A percentile compares a stretch with the other conserved stretches of the same genome.
These are phyloP conservation scores for Syzygium aromaticum DNA, from an alignment of 345 rosid species.

Conservation along the genomic window DNA sequence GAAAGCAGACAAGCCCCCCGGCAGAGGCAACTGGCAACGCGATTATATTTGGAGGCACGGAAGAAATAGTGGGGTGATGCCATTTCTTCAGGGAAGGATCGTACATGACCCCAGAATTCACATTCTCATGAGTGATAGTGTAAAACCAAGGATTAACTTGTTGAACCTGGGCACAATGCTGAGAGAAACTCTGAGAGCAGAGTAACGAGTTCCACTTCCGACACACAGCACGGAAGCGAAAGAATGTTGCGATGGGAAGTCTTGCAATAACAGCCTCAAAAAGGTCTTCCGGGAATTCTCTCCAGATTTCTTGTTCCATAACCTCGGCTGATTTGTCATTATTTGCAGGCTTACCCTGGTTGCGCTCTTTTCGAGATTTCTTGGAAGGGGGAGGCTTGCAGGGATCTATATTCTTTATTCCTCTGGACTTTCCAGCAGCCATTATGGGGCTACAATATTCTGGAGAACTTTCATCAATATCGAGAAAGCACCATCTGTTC, in stretches of 20 bases:
- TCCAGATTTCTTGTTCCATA: slow-evolving; percentile 85
- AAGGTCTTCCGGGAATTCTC: slow-evolving; percentile 92
- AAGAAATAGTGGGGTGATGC: slow-evolving; percentile 68
- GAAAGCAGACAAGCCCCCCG: slow-evolving; percentile 94
- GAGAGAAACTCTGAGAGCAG: slow-evolving; percentile 68
- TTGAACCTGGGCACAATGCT: slow-evolving; percentile 52
- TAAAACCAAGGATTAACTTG: slow-evolving; percentile 76
- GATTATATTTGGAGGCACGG: slow-evolving; percentile 58
- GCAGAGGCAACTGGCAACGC: slow-evolving; percentile 89
- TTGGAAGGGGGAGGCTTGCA: slow-evolving; percentile 66
- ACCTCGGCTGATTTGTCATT: slow-evolving; percentile 27
- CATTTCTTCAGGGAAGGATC: slow-evolving; percentile 80
- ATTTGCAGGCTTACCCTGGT: slow-evolving; percentile 40
- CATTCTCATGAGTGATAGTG: slow-evolving; percentile 77
- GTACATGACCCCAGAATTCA: slow-evolving; percentile 84
- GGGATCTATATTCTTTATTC: slow-evolving; percentile 56
- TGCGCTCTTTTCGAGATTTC: slow-evolving; percentile 63
- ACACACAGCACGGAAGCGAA: slow-evolving; percentile 88
- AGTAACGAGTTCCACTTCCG: slow-evolving; percentile 72
- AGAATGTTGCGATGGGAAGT: slow-evolving; percentile 73
- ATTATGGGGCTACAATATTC: slow-evolving; percentile 59
- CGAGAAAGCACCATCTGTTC: slow-evolving; percentile 60
- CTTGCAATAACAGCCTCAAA: slow-evolving; percentile 87
- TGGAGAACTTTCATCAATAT: slow-evolving; percentile 52
- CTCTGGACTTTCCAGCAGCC: slow-evolving; percentile 74